Conservation (phyloP, 2,329 filamentous ascomycete genomes). For the Colletotrichum sp. region DNA sequence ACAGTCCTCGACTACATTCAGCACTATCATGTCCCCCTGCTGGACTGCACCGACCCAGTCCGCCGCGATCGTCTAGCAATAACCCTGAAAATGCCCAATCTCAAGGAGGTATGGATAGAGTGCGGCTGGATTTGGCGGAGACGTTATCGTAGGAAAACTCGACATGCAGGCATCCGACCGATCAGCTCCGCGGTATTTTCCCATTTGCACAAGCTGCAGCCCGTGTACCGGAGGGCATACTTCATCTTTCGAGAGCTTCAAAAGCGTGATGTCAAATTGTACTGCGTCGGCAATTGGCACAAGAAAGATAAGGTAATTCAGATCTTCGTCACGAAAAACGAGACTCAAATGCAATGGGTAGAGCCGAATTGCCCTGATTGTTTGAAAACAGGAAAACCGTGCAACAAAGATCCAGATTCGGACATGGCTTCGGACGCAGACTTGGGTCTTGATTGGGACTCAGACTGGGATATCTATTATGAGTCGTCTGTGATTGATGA, state of each 20-base stretch:
- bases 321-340: not conserved
- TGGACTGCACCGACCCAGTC: not conserved
- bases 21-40: not conserved
- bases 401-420: fast-evolving
- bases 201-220: not conserved
- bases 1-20: not conserved
- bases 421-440: not conserved
- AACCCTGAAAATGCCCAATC: not conserved
- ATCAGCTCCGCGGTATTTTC: not conserved
- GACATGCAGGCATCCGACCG: not conserved
- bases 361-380: not conserved
- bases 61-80: not conserved
- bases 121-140: not conserved
- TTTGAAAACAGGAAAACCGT: not conserved
- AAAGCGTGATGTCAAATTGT: not conserved
- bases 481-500: not conserved
- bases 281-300: not conserved
- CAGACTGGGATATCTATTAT: not conserved
- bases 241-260: not conserved
- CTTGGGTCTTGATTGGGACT: not conserved
- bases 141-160: not conserved
- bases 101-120: not conserved
- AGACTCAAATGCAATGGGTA: not conserved
- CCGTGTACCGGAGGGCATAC: not conserved
- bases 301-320: not conserved